phyloP scores from a whole-genome alignment of 192 early-diverging fungal species.

The Phycomyces blakesleeanus region DNA sequence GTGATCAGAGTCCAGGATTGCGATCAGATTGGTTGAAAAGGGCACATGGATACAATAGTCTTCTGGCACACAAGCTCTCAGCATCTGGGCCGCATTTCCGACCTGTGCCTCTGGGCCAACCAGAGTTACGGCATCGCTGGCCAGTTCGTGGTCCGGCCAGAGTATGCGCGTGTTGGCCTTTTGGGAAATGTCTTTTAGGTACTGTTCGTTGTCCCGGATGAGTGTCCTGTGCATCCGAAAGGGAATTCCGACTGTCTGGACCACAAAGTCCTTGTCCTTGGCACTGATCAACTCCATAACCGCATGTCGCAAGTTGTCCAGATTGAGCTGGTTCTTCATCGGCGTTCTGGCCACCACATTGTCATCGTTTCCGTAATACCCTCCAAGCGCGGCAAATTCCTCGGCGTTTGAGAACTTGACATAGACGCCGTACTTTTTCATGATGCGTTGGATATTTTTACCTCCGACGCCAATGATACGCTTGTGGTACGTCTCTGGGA shows the following conservation, averaged over 20 bases:
- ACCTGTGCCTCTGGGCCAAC: conserved; percentile 59
- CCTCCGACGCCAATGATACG: conserved; percentile 86
- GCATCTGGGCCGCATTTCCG: conserved; percentile 46
- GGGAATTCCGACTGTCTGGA: conserved; percentile 49
- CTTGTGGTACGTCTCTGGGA: conserved; percentile 81
- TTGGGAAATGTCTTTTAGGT: conserved; percentile 48
- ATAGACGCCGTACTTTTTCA: conserved; percentile 86
- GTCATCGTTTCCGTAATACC: conserved; percentile 78
- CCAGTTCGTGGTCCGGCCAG: conserved; percentile 66
- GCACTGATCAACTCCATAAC: conserved; percentile 53
- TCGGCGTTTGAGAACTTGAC: conserved; percentile 84
- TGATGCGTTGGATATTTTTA: conserved; percentile 86
- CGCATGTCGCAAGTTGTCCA: conserved; percentile 62
- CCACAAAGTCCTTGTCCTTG: conserved; percentile 51
- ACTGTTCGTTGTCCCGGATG: conserved; percentile 23
- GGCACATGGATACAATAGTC: conserved; percentile 52
- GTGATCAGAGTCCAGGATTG: conserved; percentile 44
- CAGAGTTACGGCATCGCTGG: conserved; percentile 52
- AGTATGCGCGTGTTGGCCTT: conserved; percentile 51
- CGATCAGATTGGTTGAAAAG: conserved; percentile 30
- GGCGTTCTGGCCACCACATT: conserved; percentile 85
- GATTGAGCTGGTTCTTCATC: conserved; percentile 69
- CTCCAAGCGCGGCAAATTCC: conserved; percentile 72
- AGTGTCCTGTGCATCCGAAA: conserved; percentile 55
- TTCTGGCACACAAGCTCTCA: conserved; percentile 57